Percentiles rank a stretch among this genome's conserved stretches.
Evolutionary conservation across 345 rosid genomes (phyloP).

Genomic region (Angophora floribunda): DNA sequence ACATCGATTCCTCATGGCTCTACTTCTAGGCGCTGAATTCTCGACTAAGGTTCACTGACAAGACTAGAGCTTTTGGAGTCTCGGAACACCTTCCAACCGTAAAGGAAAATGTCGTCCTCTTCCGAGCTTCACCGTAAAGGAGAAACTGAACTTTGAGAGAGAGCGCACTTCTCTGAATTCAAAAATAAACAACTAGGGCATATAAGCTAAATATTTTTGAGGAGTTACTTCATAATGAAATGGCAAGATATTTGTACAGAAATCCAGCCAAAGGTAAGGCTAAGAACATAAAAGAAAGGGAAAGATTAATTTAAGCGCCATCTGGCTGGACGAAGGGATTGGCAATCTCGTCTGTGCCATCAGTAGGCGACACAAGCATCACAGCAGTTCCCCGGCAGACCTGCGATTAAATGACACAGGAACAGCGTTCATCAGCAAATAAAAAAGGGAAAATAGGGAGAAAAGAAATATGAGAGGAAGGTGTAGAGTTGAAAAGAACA

Average conservation of each 20-base stretch:
- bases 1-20: background rate
- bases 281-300: background rate
- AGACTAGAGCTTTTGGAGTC: background rate
- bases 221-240: background rate
- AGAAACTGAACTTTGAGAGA: background rate
- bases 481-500: background rate
- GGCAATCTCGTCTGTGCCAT: slow-evolving; percentile 97
- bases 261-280: background rate
- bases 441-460: background rate
- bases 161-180: background rate
- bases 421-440: background rate
- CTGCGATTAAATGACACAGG: slow-evolving; percentile 23
- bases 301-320: slow-evolving; percentile 44
- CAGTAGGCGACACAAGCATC: slow-evolving; percentile 97
- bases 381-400: slow-evolving; percentile 98
- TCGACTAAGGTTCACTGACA: background rate
- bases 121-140: background rate
- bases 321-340: slow-evolving; percentile 90
- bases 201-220: background rate
- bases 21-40: background rate
- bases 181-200: background rate
- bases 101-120: background rate
- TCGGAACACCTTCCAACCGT: background rate
- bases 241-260: background rate
- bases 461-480: background rate